Conservation (phyloP, 495 filamentous ascomycete genomes). For the Cladorrhinum samala region DNA sequence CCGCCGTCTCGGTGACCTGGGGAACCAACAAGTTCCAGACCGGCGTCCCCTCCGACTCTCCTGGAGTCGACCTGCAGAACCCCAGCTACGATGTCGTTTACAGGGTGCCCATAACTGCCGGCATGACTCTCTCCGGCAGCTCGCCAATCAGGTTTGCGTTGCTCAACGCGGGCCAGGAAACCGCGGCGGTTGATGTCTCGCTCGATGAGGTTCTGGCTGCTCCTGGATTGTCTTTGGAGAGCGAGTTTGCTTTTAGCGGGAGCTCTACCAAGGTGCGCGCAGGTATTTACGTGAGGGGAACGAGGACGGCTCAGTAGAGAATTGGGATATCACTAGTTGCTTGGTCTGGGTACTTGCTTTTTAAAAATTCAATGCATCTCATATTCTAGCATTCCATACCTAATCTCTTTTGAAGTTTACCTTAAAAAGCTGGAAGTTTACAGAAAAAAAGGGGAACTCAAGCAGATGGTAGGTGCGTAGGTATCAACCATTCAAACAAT, state of each 20-base stretch:
- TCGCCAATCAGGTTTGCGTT: conserved; percentile 27
- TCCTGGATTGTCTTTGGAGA: conserved; percentile 25
- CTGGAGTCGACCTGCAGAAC: conserved; percentile 38
- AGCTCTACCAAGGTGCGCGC: neutral
- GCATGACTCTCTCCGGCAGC: conserved; percentile 21
- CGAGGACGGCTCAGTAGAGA: neutral
- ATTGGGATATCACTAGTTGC: too few relatives aligned
- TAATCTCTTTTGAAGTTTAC: too few relatives aligned
- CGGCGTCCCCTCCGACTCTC: conserved; percentile 29
- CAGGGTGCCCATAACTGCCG: conserved; percentile 27
- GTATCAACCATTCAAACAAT: too few relatives aligned
- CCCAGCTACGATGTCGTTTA: conserved; percentile 36
- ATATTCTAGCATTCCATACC: too few relatives aligned
- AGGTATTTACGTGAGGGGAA: neutral
- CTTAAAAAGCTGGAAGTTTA: too few relatives aligned
- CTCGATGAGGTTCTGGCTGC: conserved; percentile 31
- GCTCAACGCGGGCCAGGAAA: conserved; percentile 30
- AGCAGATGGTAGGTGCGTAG: too few relatives aligned
- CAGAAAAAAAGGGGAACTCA: too few relatives aligned
- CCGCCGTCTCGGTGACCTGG: conserved; percentile 37
- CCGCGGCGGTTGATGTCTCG: conserved; percentile 28
- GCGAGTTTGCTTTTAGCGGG: conserved; percentile 30
- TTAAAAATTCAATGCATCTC: too few relatives aligned
- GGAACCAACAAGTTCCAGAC: conserved; percentile 31
- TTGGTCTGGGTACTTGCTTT: too few relatives aligned